Percentiles rank a stretch among this genome's conserved stretches.
Evolutionary conservation across 2,329 filamentous ascomycete genomes (phyloP).

Genomic region (Coniochaeta ligniaria): DNA sequence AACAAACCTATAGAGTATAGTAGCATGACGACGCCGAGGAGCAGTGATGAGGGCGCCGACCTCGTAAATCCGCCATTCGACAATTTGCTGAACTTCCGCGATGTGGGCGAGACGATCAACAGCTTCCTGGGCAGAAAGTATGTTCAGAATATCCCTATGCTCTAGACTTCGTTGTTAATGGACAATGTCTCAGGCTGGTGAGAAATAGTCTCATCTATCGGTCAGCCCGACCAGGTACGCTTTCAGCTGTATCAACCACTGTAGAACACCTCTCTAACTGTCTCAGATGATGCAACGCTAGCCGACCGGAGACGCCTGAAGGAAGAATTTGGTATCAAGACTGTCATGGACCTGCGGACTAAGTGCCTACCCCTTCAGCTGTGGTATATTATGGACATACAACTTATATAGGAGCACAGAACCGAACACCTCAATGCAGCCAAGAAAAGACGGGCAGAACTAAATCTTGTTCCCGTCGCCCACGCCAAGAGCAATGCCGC

Average conservation of each 20-base stretch:
- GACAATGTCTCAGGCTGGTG: constrained; percentile 30
- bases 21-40: not conserved
- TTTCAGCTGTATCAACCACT: not conserved
- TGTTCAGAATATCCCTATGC: constrained; percentile 10
- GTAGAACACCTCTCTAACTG: not conserved
- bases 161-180: not conserved
- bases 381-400: not conserved
- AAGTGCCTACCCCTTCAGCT: constrained; percentile 31
- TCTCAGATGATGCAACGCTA: constrained; percentile 60
- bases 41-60: not conserved
- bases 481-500: constrained; percentile 41
- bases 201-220: constrained; percentile 60
- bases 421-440: constrained; percentile 67
- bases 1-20: no score
- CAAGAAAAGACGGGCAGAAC: constrained; percentile 47
- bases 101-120: constrained; percentile 65
- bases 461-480: constrained; percentile 27
- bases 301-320: constrained; percentile 54
- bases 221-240: constrained; percentile 45
- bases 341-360: constrained; percentile 73
- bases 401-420: not conserved
- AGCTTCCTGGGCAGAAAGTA: constrained; percentile 47
- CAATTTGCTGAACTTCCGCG: constrained; percentile 67
- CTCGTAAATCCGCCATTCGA: constrained; percentile 28
- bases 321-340: constrained; percentile 56